These are phyloP conservation scores for Eimeria nieschulzi DNA, from an alignment of 169 alveolate species.

Conservation along the genomic window DNA sequence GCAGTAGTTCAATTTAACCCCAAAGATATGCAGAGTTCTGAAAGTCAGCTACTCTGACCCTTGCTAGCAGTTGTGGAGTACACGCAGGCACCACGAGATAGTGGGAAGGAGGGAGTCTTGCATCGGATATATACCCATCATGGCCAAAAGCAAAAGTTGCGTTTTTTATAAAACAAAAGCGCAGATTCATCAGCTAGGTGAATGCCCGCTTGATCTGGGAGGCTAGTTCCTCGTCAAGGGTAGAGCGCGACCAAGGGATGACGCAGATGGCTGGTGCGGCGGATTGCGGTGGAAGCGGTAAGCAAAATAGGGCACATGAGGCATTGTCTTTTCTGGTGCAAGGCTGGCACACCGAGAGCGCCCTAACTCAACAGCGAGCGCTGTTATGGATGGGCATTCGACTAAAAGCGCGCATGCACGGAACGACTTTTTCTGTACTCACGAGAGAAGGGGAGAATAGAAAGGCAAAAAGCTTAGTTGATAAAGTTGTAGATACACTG, in stretches of 20 bases:
- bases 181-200: slow-evolving; percentile 85
- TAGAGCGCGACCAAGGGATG: slow-evolving; percentile 97
- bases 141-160: slow-evolving; percentile 95
- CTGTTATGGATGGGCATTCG: slow-evolving; percentile 88
- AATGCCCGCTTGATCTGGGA: slow-evolving; percentile 91
- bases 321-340: slow-evolving; percentile 59
- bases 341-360: slow-evolving; percentile 77
- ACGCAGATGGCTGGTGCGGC: slow-evolving; percentile 94
- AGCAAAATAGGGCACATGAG: slow-evolving; percentile 22
- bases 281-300: slow-evolving; percentile 15
- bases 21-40: slow-evolving; percentile 97
- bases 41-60: slow-evolving; percentile 99
- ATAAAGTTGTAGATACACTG: slow-evolving; percentile 95
- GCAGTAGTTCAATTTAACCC: slow-evolving; percentile 89
- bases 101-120: slow-evolving; percentile 88
- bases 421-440: slow-evolving; percentile 88
- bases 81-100: slow-evolving; percentile 91
- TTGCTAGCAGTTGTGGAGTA: slow-evolving; percentile 95
- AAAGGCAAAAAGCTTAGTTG: slow-evolving; percentile 78
- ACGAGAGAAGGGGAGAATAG: slow-evolving; percentile 79
- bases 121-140: slow-evolving; percentile 97
- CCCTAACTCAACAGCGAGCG: slow-evolving; percentile 91
- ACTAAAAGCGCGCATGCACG: slow-evolving; percentile 87
- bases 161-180: slow-evolving; percentile 81
- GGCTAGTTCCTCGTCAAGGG: slow-evolving; percentile 99